Base-by-base conservation (phyloP, 1,139 yeast genomes). In the Suzukiozyma palmioleophila region DNA sequence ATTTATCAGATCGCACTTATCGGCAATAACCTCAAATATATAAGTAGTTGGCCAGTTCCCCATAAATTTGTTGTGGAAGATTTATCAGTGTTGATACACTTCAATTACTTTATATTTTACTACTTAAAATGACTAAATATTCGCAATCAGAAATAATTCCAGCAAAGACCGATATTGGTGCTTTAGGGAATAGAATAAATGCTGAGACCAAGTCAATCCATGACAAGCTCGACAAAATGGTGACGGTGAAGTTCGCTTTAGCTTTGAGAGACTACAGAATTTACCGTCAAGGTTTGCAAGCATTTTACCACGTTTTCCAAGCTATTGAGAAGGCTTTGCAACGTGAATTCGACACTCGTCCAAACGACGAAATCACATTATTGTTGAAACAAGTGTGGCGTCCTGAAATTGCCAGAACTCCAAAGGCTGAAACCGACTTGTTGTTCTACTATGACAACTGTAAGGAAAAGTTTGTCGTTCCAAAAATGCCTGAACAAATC, bases 101-200 rank as follows among this genome's bases (percentile, higher is more conserved):
- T 18, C 22, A 18, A 18, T 18, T 18, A 5, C 7, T 7, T 18
- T 7, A 18, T 5, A 18, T 18, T 18, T 18, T 7, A 18, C 22
- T 18, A 28, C 14, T 28, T 28, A 10, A 3, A 28, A 28, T 28
- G 31, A 3, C 31, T 13, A 28, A 13, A 13, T 14, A n/a, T 28
- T 12, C 31, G 12, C 31, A 28, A 28, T 8, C 31, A 5, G 31
- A 28, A n/a, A 28, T 28, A 8, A 71, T 86, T 33, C 95, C 95
- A 1, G 71, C 79, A 14, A 82, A 82, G 43, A 74, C 76, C 26
- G 95, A 86, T 55, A 64, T 81, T 16, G 95, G 92, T 28, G 95
- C 95, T 6, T 69, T 86, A 40, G 95, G 81, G 40, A 86, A 86
- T 70, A 69, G 95, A 55, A 86, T 86, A 54, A 86, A 86, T 59